A percentile compares a stretch with the other conserved stretches of the same genome.
Evolutionary conservation across 2,329 filamentous ascomycete species (phyloP).

Genomic region (Colletotrichum nymphaeae): DNA sequence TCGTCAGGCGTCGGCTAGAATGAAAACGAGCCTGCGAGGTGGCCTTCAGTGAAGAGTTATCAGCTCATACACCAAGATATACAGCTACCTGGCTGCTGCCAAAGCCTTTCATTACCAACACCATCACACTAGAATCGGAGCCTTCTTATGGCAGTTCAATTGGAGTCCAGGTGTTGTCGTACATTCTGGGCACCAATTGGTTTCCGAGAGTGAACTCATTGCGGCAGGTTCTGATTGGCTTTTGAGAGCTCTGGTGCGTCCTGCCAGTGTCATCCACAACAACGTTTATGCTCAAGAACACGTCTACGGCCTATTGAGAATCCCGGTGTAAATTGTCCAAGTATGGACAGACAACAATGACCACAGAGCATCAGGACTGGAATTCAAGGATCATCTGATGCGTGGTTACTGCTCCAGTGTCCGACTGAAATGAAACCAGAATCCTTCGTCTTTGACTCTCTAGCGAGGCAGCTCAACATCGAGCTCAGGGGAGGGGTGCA

Average conservation of each 20-base stretch:
- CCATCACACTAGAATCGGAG: not conserved
- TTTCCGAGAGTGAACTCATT: not conserved
- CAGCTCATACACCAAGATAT: not conserved
- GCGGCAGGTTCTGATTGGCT: not conserved
- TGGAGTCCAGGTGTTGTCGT: not conserved
- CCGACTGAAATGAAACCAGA: not conserved
- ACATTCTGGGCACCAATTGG: no score
- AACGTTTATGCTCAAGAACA: not conserved
- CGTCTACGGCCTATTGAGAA: not conserved
- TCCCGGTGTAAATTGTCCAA: not conserved
- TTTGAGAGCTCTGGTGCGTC: not conserved
- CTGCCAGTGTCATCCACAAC: not conserved
- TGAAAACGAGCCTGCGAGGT: not conserved
- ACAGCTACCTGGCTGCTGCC: not conserved
- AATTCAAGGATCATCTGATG: not conserved
- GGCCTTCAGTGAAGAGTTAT: not conserved
- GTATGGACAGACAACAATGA: not conserved
- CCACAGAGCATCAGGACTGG: not conserved
- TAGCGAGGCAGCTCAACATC: slow-evolving; percentile 19
- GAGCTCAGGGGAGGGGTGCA: slow-evolving; percentile 4
- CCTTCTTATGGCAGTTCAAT: not conserved
- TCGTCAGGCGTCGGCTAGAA: not conserved
- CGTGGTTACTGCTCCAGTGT: not conserved
- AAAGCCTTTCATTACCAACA: not conserved
- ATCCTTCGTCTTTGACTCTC: slow-evolving; percentile 1